Base-by-base conservation (phyloP, 306 rosid genomes). In the Trifolium fragiferum region DNA sequence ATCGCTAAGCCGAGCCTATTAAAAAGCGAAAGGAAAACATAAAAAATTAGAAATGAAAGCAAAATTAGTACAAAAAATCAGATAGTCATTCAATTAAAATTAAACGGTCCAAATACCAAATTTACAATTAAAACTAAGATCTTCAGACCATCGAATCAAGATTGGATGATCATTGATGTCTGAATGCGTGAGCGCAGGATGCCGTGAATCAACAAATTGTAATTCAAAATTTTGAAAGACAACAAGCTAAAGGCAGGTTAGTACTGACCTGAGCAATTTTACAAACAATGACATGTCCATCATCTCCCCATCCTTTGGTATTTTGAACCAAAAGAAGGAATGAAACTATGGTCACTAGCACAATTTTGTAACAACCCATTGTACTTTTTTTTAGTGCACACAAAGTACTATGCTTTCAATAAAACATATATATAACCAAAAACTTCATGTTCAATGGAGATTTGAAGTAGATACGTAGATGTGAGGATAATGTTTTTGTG, bases 221-320 rank as follows among this genome's bases (percentile, higher is more conserved):
- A 30, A 30, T 40, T 11, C 20, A 7, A 50, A 50, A n/a, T 50
- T n/a, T 15, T n/a, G 55, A n/a, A 50, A 50, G 21, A 12, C 5
- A 44, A 46, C 58, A 51, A 51, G 10, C 12, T 51, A 47, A 14
- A 20, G 21, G 51, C 44, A 55, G 6, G 0, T 0, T 57, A n/a
- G 1, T 25, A 4, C 12, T 41, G 25, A 86, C 96, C 90, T 89
- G 98, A 64, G 97, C 98, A 62, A 93, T 86, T 78, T 70, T 85
- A 41, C 98, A 93, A 55, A 86, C 44, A 32, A 85, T 73, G 73
- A 69, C 58, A 69, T 93, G 98, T 4, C 98, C 98, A 11, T 89
- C 93, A 0, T 62, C 72, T 54, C 98, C 93, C 98, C 96, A 93
- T 0, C 87, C 95, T 53, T 67, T 76, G 51, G 65, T 46, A 2